A percentile compares a stretch with the other conserved stretches of the same genome.
Evolutionary conservation across 1,284 basidiomycete species (phyloP).

Genomic region (Ganoderma resinaceum): DNA sequence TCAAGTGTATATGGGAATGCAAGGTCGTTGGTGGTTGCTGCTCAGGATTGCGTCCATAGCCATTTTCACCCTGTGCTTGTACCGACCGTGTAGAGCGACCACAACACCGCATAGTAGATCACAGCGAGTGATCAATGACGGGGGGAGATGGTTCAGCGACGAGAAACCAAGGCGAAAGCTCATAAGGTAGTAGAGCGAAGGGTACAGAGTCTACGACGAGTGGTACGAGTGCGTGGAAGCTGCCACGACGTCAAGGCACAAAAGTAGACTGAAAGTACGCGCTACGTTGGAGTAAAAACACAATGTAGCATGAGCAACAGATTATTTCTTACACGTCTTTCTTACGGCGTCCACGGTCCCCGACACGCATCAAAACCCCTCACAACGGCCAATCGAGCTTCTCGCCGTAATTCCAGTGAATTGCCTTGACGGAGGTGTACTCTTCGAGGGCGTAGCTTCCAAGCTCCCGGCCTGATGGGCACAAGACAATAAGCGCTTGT

Average conservation of each 20-base stretch:
- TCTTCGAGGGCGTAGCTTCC: conserved; percentile 88
- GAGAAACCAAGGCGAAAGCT: neutral
- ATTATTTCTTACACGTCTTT: conserved; percentile 22
- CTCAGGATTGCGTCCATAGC: neutral
- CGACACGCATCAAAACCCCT: conserved; percentile 20
- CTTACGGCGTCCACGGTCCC: conserved; percentile 9
- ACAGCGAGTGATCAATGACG: neutral
- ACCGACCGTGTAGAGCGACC: neutral
- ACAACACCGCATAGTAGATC: neutral
- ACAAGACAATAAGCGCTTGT: conserved; percentile 21
- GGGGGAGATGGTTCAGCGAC: neutral
- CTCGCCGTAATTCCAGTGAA: conserved; percentile 90
- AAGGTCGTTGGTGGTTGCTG: neutral
- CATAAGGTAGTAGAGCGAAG: neutral
- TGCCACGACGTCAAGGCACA: neutral
- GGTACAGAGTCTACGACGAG: neutral
- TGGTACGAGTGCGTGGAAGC: neutral
- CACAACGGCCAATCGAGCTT: conserved; percentile 80
- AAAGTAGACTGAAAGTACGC: neutral
- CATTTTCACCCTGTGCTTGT: neutral
- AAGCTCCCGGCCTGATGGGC: conserved; percentile 76
- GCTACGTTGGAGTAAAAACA: neutral
- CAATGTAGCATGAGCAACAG: neutral
- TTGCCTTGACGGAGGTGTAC: conserved; percentile 86
- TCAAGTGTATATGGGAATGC: too few relatives aligned